A percentile compares a stretch with the other conserved stretches of the same genome.
phyloP scores from a whole-genome alignment of 1,139 yeast genomes.

The Nadsonia commutata region DNA sequence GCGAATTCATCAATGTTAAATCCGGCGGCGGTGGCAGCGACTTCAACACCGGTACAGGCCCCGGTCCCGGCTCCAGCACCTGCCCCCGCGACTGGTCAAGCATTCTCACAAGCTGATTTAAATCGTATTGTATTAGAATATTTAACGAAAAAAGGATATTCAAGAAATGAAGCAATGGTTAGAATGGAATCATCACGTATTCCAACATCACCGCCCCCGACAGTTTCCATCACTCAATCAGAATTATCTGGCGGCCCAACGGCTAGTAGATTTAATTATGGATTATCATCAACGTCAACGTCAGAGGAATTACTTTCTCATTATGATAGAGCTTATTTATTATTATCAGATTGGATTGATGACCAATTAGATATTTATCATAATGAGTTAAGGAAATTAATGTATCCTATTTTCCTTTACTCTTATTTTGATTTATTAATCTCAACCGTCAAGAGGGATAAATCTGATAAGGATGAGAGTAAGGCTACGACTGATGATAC shows the following conservation, averaged over 20 bases:
- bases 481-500: too few relatives aligned
- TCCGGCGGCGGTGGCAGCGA: constrained; percentile 2
- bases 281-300: constrained; percentile 9
- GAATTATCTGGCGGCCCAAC: background rate
- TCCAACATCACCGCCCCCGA: constrained; percentile 33
- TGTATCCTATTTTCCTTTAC: constrained; percentile 86
- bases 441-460: too few relatives aligned
- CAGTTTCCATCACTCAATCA: background rate
- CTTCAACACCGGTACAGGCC: too few relatives aligned
- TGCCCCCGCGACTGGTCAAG: constrained; percentile 8
- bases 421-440: constrained; percentile 52
- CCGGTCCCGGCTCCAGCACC: constrained; percentile 5
- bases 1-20: too few relatives aligned
- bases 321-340: constrained; percentile 61
- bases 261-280: constrained; percentile 1
- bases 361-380: constrained; percentile 82
- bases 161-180: constrained; percentile 84
- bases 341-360: constrained; percentile 80
- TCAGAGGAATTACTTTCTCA: constrained; percentile 34
- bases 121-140: constrained; percentile 86
- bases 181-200: constrained; percentile 75
- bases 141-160: constrained; percentile 84
- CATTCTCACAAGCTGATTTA: constrained; percentile 37
- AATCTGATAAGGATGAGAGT: too few relatives aligned
- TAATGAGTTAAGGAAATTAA: constrained; percentile 68